Conservation (phyloP, 257 asterid genomes). For the Ilex aquifolium region DNA sequence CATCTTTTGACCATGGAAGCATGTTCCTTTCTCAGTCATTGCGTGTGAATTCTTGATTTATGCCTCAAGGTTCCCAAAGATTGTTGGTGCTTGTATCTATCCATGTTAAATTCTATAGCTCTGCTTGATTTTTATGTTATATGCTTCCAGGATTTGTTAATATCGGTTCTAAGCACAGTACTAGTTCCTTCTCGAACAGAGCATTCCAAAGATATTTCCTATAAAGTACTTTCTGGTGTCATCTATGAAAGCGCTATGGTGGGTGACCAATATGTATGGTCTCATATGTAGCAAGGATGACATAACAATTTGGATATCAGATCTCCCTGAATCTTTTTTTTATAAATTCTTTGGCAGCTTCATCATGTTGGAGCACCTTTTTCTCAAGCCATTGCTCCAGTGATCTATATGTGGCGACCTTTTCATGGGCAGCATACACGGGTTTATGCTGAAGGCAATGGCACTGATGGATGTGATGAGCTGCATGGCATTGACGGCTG, state of each 20-base stretch:
- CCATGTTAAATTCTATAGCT: background rate
- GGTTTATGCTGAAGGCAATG: slow-evolving; percentile 15
- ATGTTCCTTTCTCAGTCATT: background rate
- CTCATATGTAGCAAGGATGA: slow-evolving; percentile 4
- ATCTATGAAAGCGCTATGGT: slow-evolving; percentile 72
- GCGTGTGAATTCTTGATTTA: no score
- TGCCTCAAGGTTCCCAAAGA: background rate
- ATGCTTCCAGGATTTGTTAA: slow-evolving; percentile 47
- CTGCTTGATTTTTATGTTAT: background rate
- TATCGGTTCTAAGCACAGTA: slow-evolving; percentile 40
- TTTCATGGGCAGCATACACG: slow-evolving; percentile 6
- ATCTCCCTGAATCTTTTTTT: slow-evolving; percentile 1
- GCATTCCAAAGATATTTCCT: slow-evolving; percentile 31
- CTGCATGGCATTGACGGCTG: slow-evolving; percentile 17
- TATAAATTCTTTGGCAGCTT: slow-evolving; percentile 44
- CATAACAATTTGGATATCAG: slow-evolving; percentile 8
- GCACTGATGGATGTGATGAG: slow-evolving; percentile 16
- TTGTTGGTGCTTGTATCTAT: background rate
- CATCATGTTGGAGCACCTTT: slow-evolving; percentile 39
- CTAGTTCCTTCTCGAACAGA: slow-evolving; percentile 50
- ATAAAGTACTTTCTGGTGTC: slow-evolving; percentile 46
- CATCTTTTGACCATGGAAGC: background rate
- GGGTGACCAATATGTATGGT: slow-evolving; percentile 14
- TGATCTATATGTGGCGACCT: slow-evolving; percentile 82
- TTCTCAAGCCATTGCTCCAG: slow-evolving; percentile 59